These are phyloP conservation scores for Cutaneotrichosporon sp. DNA, from an alignment of 1,284 basidiomycete genomes.

Conservation along the genomic window DNA sequence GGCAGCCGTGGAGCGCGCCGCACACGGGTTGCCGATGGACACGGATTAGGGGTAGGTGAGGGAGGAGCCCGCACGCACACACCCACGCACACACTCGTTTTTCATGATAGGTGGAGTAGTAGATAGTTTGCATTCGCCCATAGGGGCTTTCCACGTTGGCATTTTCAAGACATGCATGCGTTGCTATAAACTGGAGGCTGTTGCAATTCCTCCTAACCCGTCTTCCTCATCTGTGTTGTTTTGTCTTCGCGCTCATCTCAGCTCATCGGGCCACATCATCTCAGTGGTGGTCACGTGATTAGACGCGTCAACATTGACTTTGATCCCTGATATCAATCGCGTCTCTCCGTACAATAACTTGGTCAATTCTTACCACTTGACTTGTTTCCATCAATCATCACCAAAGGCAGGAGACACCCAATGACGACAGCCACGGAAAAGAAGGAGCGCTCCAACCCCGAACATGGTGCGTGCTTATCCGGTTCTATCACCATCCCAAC, in stretches of 20 bases:
- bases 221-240: too few relatives aligned
- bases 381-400: not conserved
- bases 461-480: slow-evolving; percentile 3
- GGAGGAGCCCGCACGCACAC: too few relatives aligned
- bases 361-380: not conserved
- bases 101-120: not conserved
- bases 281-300: not conserved
- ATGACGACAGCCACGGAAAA: not conserved
- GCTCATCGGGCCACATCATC: not conserved
- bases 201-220: too few relatives aligned
- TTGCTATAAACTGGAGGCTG: not conserved
- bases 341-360: not conserved
- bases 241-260: not conserved
- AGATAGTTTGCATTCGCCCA: not conserved
- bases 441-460: slow-evolving; percentile 9
- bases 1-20: slow-evolving; percentile 19
- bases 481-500: not conserved
- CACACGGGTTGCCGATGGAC: slow-evolving; percentile 13
- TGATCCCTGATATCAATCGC: slow-evolving; percentile 7
- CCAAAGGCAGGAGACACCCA: not conserved
- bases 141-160: not conserved
- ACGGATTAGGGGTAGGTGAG: not conserved
- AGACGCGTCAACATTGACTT: slow-evolving; percentile 7
- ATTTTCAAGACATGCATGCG: slow-evolving; percentile 1
- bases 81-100: not conserved